Evolutionary conservation across 768 basidiomycete genomes (phyloP), one percentile per base, ranked within the genome.

Genomic region (Collybia sordida): DNA sequence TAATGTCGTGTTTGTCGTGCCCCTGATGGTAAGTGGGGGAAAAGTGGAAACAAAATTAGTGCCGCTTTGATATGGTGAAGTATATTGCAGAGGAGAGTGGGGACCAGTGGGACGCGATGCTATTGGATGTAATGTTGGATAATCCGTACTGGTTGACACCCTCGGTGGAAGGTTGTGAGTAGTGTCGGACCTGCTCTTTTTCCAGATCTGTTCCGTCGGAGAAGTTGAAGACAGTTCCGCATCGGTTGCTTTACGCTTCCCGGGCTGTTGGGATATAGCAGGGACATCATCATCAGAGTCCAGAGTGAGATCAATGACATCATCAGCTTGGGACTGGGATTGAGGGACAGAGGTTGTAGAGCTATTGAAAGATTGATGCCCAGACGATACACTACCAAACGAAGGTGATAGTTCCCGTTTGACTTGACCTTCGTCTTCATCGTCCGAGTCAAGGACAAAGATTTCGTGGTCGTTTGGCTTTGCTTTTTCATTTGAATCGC

Each of bases 231-330:
- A 56, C 40, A 75, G 57, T 11, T 79, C 83, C 7, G 72, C 67
- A 9, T 81, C 80, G 4, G 72, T 65, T 8, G 80, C 79, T 59
- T 85, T 88, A 58, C 88, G 80, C 59, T 87, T 88, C 56, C 72
- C 78, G 8, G 64, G 47, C 51, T 69, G 65, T n/a, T 60, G 68
- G 9, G 67, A 53, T 42, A 61, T 66, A 9, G 66, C 60, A 46
- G 62, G 58, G 23, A 75, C 79, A 18, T 93, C 92, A 11, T 89
- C 88, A 49, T 90, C 88, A 19, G 83, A 82, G 59, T 91, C 89
- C 52, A 85, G 70, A 3, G 93, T 94, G 51, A 96, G 70, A 63
- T 96, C 93, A 55, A 95, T 94, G 38, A 95, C 84, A 55, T 81
- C 77, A 11, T 72, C 68, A 19, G 62, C 42, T 47, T 58, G 57